These are phyloP conservation scores for Hippophae tibetana DNA, from an alignment of 306 rosid genomes.

Conservation along the genomic window DNA sequence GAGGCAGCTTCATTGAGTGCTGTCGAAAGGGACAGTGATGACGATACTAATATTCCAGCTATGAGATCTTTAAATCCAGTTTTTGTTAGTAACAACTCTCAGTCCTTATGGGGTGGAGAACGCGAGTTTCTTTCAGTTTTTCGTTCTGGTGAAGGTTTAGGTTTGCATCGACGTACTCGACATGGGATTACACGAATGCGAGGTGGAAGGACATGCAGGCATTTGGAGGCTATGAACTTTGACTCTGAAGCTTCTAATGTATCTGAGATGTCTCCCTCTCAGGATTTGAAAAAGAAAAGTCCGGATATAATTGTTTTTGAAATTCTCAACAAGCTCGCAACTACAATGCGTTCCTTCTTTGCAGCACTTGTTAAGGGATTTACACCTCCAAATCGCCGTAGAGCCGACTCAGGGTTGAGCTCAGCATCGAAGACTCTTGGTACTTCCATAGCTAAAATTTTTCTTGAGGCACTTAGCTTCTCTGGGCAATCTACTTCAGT, in stretches of 20 bases:
- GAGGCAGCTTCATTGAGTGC: slow-evolving; percentile 56
- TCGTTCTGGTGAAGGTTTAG: slow-evolving; percentile 80
- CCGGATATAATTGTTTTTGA: slow-evolving; percentile 75
- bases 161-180: slow-evolving; percentile 80
- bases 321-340: slow-evolving; percentile 76
- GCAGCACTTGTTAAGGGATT: slow-evolving; percentile 91
- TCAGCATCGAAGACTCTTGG: slow-evolving; percentile 89
- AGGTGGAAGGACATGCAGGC: slow-evolving; percentile 86
- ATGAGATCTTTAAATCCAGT: slow-evolving; percentile 85
- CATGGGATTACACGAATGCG: slow-evolving; percentile 75
- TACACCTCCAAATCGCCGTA: slow-evolving; percentile 84
- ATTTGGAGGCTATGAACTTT: slow-evolving; percentile 59
- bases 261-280: slow-evolving; percentile 51
- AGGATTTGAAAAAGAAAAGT: slow-evolving; percentile 86
- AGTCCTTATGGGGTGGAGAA: slow-evolving; percentile 81
- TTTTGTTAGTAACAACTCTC: slow-evolving; percentile 68
- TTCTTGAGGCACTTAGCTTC: slow-evolving; percentile 84
- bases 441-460: slow-evolving; percentile 69
- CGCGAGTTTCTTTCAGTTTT: slow-evolving; percentile 86
- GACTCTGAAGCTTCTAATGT: slow-evolving; percentile 66
- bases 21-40: slow-evolving; percentile 88
- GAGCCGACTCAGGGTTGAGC: slow-evolving; percentile 77
- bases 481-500: slow-evolving; percentile 63
- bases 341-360: slow-evolving; percentile 78
- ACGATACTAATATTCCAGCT: slow-evolving; percentile 66